Conservation (phyloP, 2,329 filamentous ascomycete species). For the Hymenoscyphus occultus region DNA sequence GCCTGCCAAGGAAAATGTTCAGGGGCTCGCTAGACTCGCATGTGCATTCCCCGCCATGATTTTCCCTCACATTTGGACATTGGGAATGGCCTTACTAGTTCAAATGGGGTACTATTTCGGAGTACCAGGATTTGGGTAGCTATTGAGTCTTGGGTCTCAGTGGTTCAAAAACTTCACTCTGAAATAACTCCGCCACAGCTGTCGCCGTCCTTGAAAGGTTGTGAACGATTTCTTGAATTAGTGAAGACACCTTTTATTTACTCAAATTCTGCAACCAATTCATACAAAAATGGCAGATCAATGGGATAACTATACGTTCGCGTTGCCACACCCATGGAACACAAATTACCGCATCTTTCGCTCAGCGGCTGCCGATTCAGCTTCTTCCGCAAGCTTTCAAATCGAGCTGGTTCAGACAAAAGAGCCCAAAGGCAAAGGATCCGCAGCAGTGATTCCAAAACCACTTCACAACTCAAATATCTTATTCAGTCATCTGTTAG, state of each 20-base stretch:
- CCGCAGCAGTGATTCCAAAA: background rate
- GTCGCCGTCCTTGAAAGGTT: background rate
- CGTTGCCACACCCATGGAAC: slow-evolving; percentile 8
- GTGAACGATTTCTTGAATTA: background rate
- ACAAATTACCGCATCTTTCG: slow-evolving; percentile 9
- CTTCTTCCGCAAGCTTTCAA: slow-evolving; percentile 8
- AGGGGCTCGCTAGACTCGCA: slow-evolving; percentile 10
- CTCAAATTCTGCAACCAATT: background rate
- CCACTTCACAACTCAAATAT: slow-evolving; percentile 5
- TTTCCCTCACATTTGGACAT: background rate
- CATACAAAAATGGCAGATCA: slow-evolving; percentile 10
- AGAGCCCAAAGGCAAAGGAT: background rate
- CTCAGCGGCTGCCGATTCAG: slow-evolving; percentile 3
- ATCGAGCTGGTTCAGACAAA: slow-evolving; percentile 7
- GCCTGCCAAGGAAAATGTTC: background rate
- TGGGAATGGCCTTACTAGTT: background rate
- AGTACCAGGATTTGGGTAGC: background rate
- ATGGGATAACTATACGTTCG: slow-evolving; percentile 12
- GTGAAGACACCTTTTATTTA: background rate
- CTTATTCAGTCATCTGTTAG: slow-evolving; percentile 20
- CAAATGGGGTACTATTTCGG: background rate
- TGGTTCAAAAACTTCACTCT: background rate
- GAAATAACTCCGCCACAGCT: background rate
- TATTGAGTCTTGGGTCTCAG: background rate
- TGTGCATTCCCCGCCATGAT: background rate